Conservation (phyloP, 495 filamentous ascomycete species). For the Penicillium taxi region DNA sequence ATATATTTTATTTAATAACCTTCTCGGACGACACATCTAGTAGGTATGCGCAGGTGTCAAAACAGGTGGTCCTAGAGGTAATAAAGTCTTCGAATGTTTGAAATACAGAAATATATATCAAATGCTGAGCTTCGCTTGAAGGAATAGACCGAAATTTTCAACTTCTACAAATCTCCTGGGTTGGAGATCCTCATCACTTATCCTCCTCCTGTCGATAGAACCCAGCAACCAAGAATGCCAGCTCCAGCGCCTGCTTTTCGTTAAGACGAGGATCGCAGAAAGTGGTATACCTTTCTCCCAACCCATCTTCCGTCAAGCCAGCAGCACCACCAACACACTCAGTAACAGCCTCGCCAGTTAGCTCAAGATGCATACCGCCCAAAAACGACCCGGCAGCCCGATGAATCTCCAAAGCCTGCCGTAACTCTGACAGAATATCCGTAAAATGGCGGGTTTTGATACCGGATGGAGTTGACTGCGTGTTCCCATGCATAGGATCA, state of each 20-base stretch:
- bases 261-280: constrained; percentile 95
- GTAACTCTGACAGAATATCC: constrained; percentile 77
- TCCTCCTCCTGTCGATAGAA: constrained; percentile 53
- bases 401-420: constrained; percentile 73
- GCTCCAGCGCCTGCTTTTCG: constrained; percentile 93
- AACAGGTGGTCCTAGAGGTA: too few species aligned
- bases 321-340: constrained; percentile 92
- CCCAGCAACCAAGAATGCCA: constrained; percentile 88
- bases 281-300: constrained; percentile 80
- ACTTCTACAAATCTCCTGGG: too few species aligned
- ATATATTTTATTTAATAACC: constrained; percentile 9
- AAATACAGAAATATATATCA: too few species aligned
- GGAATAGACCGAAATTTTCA: background rate
- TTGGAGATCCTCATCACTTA: too few species aligned
- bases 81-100: too few species aligned
- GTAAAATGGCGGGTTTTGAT: constrained; percentile 87
- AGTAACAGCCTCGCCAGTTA: constrained; percentile 93
- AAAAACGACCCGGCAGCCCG: constrained; percentile 72
- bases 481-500: constrained; percentile 93
- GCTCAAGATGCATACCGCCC: constrained; percentile 88
- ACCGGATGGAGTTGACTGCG: constrained; percentile 51
- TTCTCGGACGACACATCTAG: constrained; percentile 14
- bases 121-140: too few species aligned
- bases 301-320: constrained; percentile 76
- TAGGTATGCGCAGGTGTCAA: too few species aligned